Conservation (phyloP, 1,284 basidiomycete species). For the Trichosporon asahii region DNA sequence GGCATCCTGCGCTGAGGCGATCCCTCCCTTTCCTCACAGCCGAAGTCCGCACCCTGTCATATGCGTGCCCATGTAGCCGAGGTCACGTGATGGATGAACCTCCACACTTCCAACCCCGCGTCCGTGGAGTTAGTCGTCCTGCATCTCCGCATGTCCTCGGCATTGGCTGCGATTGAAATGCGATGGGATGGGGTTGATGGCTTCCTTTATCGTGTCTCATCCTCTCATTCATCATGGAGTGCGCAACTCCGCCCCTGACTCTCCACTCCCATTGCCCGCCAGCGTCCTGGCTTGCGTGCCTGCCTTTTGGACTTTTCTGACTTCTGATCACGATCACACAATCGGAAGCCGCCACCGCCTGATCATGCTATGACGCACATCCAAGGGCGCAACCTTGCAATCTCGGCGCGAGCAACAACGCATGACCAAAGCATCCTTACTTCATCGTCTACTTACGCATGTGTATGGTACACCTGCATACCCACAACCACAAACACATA, state of each 20-base stretch:
- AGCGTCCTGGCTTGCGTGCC: neutral
- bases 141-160: neutral
- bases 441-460: neutral
- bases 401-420: no score
- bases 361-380: neutral
- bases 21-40: neutral
- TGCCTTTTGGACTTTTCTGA: neutral
- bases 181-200: neutral
- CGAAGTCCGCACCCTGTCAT: neutral
- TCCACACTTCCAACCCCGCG: neutral
- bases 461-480: neutral
- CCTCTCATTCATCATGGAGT: neutral
- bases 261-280: neutral
- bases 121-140: constrained; percentile 2
- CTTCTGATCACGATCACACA: neutral
- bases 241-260: neutral
- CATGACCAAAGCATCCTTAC: neutral
- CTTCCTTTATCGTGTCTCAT: neutral
- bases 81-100: neutral
- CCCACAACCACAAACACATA: neutral
- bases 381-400: no score
- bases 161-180: neutral
- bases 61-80: neutral
- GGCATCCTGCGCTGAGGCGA: neutral
- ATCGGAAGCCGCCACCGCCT: neutral